Base-by-base conservation (phyloP, 768 basidiomycete species). In the Cyathus striatus region DNA sequence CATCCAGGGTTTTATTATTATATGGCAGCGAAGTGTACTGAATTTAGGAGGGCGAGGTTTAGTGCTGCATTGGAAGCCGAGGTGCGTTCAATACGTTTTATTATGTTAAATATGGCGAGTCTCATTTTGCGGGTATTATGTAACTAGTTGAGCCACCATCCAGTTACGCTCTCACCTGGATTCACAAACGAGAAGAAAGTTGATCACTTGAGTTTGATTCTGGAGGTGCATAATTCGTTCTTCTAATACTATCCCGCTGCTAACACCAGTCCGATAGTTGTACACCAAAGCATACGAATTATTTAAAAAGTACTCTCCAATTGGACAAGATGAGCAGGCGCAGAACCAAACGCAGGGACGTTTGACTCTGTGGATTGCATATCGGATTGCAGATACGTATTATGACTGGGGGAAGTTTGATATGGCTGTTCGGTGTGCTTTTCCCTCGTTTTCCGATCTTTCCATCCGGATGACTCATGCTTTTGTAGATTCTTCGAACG, bases 1-100 rank as follows among this genome's bases (percentile, higher is more conserved):
- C 91, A 94, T 56, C 86, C 95, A 0, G 94, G 92, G 0, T 92
- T 85, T 59, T 95, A 94, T 56, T 96, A 90, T 63, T 87, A 88
- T 54, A 81, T 86, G 65, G 89, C 94, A 0, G 95, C 90, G 0
- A 72, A 77, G 32, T 94, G 90, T 55, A 90, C 91, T 0, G 86
- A 94, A 52, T 72, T 79, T 48, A 69, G 95, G 21, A 65, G 82
- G 27, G 73, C 78, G 49, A 71, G 83, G 23, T 98, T 85, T 58
- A 49, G 84, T 40, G 66, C 69, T 14, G 75, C 76, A 13, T 41
- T 79, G 7, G 75, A 81, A 21, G 68, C 68, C 7, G 81, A 87
- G 66, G 84, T 82, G 32, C 47, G 67, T 53, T 25, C 14, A 27
- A 22, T 43, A 12, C 17, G n/a, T 6, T 16, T 9, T 18, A 23